phyloP scores from a whole-genome alignment of 345 rosid genomes.

The Aquilaria yunnanensis region DNA sequence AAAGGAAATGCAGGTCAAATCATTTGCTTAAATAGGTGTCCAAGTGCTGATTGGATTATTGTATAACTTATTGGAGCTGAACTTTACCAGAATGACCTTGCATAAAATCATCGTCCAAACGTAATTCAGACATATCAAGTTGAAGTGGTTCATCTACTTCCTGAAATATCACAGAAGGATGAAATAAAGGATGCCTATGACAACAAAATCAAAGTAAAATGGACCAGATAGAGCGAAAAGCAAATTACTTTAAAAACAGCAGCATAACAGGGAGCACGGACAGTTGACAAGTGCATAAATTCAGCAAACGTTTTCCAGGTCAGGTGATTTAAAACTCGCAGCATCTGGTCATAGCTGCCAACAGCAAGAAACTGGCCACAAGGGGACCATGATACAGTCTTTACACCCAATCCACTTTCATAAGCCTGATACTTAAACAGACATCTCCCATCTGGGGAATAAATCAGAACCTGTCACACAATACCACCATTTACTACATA shows the following conservation, averaged over 20 bases:
- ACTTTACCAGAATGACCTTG: conserved; percentile 58
- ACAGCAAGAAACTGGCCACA: conserved; percentile 95
- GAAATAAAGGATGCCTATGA: conserved; percentile 8
- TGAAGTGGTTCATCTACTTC: conserved; percentile 88
- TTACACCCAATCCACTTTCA: conserved; percentile 96
- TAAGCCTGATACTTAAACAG: conserved; percentile 91
- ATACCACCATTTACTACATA: no score
- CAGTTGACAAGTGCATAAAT: conserved; percentile 76
- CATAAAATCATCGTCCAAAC: conserved; percentile 63
- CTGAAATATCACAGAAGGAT: conserved; percentile 31
- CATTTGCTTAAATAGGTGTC: neutral
- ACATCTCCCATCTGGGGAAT: conserved; percentile 97
- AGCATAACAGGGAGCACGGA: conserved; percentile 84
- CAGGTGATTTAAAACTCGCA: conserved; percentile 80
- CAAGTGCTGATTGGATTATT: no score
- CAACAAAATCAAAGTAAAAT: neutral
- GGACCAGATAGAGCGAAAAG: conserved; percentile 5
- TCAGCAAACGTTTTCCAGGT: conserved; percentile 99
- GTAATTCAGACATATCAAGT: conserved; percentile 76
- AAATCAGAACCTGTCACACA: conserved; percentile 65
- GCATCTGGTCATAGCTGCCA: conserved; percentile 96
- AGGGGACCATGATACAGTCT: conserved; percentile 91
- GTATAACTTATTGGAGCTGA: neutral
- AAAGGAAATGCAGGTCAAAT: neutral
- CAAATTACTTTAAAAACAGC: conserved; percentile 71